These are phyloP conservation scores for Corylus heterophylla DNA, from an alignment of 306 rosid species.

Conservation along the genomic window DNA sequence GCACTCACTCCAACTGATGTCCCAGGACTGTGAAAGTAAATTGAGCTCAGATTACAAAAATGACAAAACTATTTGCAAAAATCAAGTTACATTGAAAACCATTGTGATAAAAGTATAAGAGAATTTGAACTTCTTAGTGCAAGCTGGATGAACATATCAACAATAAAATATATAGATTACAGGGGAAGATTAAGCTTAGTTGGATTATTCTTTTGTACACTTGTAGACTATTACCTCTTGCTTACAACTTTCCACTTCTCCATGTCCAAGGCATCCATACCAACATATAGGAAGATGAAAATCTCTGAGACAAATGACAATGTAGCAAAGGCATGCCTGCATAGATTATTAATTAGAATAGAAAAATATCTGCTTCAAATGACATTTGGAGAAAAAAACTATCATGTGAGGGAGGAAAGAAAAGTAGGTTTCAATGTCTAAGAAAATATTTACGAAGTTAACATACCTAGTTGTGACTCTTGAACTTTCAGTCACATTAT, in stretches of 20 bases:
- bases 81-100: constrained; percentile 1
- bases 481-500: constrained; percentile 47
- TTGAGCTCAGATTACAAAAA: constrained; percentile 12
- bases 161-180: background rate
- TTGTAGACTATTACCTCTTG: constrained; percentile 37
- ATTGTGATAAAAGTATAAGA: constrained; percentile 1
- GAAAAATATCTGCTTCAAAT: background rate
- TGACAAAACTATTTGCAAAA: background rate
- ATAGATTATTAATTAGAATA: constrained; percentile 10
- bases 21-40: constrained; percentile 47
- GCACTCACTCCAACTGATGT: constrained; percentile 44
- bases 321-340: constrained; percentile 64
- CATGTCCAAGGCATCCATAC: constrained; percentile 71
- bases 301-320: constrained; percentile 53
- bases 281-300: constrained; percentile 67
- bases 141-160: background rate
- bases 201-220: background rate
- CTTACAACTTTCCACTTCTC: constrained; percentile 55
- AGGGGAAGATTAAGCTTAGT: background rate
- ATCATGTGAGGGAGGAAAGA: background rate
- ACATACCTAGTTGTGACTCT: constrained; percentile 55
- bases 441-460: constrained; percentile 4
- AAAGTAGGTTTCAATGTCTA: background rate
- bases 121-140: background rate
- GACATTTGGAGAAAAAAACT: background rate